phyloP scores from a whole-genome alignment of 1,284 basidiomycete genomes.

The Tilletia indica region DNA sequence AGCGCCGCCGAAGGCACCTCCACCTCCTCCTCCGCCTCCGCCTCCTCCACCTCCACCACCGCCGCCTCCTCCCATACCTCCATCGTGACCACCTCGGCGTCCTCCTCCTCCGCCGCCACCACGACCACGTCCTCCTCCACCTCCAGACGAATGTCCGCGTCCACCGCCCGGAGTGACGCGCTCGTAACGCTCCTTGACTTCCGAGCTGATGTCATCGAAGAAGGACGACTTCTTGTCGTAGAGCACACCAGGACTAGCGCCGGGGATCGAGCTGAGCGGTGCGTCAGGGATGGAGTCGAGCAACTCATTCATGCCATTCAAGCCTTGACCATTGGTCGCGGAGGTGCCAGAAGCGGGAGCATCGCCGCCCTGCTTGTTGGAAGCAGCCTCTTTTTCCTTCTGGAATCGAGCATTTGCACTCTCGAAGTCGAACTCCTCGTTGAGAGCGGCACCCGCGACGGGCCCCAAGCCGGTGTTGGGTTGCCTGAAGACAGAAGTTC shows the following conservation, averaged over 20 bases:
- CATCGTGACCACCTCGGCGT: slow-evolving; percentile 29
- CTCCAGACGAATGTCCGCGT: slow-evolving; percentile 5
- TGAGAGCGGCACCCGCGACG: slow-evolving; percentile 22
- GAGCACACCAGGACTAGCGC: slow-evolving; percentile 30
- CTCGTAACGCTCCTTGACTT: slow-evolving; percentile 51
- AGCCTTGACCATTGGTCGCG: slow-evolving; percentile 16
- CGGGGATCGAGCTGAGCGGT: slow-evolving; percentile 24
- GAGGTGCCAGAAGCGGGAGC: not conserved
- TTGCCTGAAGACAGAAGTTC: slow-evolving; percentile 8
- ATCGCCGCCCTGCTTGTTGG: slow-evolving; percentile 3
- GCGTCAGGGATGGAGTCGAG: slow-evolving; percentile 43
- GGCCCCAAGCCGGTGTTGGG: not conserved
- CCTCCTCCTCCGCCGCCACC: slow-evolving; percentile 30
- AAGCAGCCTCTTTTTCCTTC: slow-evolving; percentile 31
- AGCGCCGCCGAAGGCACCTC: slow-evolving; percentile 33
- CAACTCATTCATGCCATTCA: slow-evolving; percentile 16
- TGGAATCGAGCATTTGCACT: slow-evolving; percentile 51
- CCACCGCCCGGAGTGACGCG: slow-evolving; percentile 6
- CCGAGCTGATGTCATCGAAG: slow-evolving; percentile 53
- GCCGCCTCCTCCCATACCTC: slow-evolving; percentile 25
- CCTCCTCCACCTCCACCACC: slow-evolving; percentile 26
- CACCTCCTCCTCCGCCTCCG: slow-evolving; percentile 24
- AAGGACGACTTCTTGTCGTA: slow-evolving; percentile 53
- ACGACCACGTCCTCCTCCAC: slow-evolving; percentile 24
- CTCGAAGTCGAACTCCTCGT: slow-evolving; percentile 52